A percentile compares a stretch with the other conserved stretches of the same genome.
Conservation (phyloP, 768 basidiomycete genomes). For the Cubamyces lactineus region DNA sequence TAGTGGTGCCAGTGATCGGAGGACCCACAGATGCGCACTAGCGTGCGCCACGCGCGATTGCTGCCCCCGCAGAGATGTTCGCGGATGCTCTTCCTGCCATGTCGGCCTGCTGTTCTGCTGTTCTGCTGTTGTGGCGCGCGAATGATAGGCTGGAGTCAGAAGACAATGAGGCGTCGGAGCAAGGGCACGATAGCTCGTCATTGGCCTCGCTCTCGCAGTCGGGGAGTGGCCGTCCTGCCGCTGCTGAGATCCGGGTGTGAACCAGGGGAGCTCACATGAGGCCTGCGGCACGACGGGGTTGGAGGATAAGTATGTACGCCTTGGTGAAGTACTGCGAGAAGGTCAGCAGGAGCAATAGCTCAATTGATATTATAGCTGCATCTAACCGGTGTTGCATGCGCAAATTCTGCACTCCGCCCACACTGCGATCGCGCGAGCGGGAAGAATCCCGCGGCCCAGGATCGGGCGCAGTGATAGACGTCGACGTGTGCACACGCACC, state of each 20-base stretch:
- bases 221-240: neutral
- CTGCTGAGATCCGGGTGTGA: neutral
- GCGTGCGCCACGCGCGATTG: slow-evolving; percentile 2
- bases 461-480: neutral
- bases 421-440: neutral
- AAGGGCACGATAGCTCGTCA: neutral
- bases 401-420: too few relatives aligned
- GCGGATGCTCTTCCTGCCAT: neutral
- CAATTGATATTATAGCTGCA: too few relatives aligned
- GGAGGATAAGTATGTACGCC: too few relatives aligned
- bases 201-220: neutral
- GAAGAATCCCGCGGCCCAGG: neutral
- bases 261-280: neutral
- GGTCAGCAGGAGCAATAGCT: too few relatives aligned
- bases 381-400: too few relatives aligned
- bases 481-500: too few relatives aligned
- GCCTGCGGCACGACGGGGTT: neutral
- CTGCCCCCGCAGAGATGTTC: neutral
- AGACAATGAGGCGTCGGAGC: neutral
- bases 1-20: neutral
- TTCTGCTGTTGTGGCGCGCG: too few relatives aligned
- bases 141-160: neutral
- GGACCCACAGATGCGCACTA: slow-evolving; percentile 8
- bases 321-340: too few relatives aligned
- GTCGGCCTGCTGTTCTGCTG: too few relatives aligned